phyloP scores from a whole-genome alignment of 108 stramenopile genomes.

The Parietichytrium sp. region DNA sequence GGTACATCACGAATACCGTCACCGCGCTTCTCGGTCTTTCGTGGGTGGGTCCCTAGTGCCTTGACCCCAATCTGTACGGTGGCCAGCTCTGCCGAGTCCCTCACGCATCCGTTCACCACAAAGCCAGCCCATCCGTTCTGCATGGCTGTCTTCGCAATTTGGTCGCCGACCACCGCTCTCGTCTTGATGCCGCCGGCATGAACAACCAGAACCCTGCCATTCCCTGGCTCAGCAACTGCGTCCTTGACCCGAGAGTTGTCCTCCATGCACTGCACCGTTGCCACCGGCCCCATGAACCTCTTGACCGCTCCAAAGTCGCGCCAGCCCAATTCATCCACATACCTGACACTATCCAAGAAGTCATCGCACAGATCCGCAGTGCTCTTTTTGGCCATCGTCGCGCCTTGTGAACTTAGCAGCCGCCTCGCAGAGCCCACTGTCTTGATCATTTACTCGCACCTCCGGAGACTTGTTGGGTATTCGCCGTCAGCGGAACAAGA shows the following conservation, averaged over 20 bases:
- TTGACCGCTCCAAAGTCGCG: neutral
- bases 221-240: neutral
- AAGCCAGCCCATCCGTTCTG: conserved; percentile 28
- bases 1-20: conserved; percentile 11
- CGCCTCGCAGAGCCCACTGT: too few species aligned
- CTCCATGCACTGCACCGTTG: conserved; percentile 26
- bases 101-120: conserved; percentile 18
- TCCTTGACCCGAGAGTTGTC: conserved; percentile 34
- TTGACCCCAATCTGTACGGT: conserved; percentile 30
- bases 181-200: neutral
- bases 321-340: neutral
- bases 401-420: too few species aligned
- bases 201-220: neutral
- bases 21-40: conserved; percentile 15
- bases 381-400: too few species aligned
- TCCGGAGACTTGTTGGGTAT: too few species aligned
- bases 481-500: too few species aligned
- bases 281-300: neutral
- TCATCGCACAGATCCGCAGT: conserved; percentile 36
- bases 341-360: neutral
- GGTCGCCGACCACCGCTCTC: conserved; percentile 23
- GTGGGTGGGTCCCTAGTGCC: neutral
- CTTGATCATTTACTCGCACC: too few species aligned
- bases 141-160: neutral
- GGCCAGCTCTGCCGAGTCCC: conserved; percentile 12